These are phyloP conservation scores for Diplogelasinospora grovesii DNA, from an alignment of 495 filamentous ascomycete species.

Conservation along the genomic window DNA sequence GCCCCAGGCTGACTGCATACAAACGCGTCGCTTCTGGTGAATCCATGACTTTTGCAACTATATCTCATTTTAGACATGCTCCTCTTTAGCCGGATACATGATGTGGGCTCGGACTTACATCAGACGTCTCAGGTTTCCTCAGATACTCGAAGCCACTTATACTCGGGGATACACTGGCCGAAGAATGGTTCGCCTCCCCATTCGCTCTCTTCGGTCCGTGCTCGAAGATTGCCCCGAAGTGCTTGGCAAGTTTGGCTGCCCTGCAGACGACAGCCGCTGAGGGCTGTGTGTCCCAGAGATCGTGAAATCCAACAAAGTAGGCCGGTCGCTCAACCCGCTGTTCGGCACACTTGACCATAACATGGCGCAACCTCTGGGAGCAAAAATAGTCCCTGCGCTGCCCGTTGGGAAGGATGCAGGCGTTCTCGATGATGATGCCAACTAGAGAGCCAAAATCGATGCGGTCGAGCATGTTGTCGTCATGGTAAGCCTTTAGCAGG, in stretches of 20 bases:
- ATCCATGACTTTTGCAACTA: slow-evolving; percentile 20
- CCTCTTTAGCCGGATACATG: background rate
- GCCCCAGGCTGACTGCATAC: no score
- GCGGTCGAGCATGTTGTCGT: background rate
- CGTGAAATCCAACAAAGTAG: slow-evolving; percentile 22
- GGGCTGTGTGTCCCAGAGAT: slow-evolving; percentile 14
- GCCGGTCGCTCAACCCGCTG: slow-evolving; percentile 9
- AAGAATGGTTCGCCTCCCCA: background rate
- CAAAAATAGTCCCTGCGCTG: slow-evolving; percentile 47
- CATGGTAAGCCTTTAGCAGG: slow-evolving; percentile 9
- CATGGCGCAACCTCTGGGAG: slow-evolving; percentile 31
- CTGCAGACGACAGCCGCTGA: slow-evolving; percentile 17
- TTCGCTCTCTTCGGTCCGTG: slow-evolving; percentile 10
- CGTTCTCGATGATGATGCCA: slow-evolving; percentile 44
- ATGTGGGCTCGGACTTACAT: slow-evolving; percentile 8
- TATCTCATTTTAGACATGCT: background rate
- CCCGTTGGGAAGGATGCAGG: slow-evolving; percentile 41
- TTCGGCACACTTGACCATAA: slow-evolving; percentile 22
- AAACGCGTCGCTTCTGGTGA: slow-evolving; percentile 9
- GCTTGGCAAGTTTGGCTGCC: slow-evolving; percentile 17
- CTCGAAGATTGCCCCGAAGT: slow-evolving; percentile 19
- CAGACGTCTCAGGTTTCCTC: slow-evolving; percentile 14
- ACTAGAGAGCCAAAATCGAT: slow-evolving; percentile 9
- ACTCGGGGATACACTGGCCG: background rate
- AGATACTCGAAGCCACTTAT: slow-evolving; percentile 21